Percentiles rank a stretch among this genome's conserved stretches.
phyloP scores from a whole-genome alignment of 1,284 basidiomycete genomes.

The Mycosarcoma mackinlayi region DNA sequence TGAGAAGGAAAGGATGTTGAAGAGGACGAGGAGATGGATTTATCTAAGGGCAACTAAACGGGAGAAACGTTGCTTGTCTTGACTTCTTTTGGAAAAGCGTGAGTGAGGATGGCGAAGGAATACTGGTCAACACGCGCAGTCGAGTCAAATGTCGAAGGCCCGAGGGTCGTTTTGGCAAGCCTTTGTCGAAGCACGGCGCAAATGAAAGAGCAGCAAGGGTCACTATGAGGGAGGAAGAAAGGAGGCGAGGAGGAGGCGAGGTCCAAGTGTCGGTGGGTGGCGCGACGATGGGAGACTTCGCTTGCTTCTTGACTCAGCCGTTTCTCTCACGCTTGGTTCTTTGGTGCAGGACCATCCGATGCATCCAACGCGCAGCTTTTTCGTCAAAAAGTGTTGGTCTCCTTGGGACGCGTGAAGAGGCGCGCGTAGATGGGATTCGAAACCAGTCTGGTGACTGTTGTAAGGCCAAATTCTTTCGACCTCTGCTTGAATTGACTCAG shows the following conservation, averaged over 20 bases:
- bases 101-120: too few species aligned
- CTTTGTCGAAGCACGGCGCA: too few species aligned
- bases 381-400: slow-evolving; percentile 29
- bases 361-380: slow-evolving; percentile 8
- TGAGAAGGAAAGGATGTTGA: not conserved
- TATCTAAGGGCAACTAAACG: too few species aligned
- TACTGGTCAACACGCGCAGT: too few species aligned
- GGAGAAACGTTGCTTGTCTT: too few species aligned
- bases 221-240: slow-evolving; percentile 1
- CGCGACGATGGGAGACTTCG: not conserved
- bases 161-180: not conserved
- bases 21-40: not conserved
- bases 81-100: too few species aligned
- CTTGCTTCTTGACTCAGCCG: slow-evolving; percentile 2
- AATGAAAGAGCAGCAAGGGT: too few species aligned
- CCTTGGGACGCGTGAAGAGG: slow-evolving; percentile 15
- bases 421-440: slow-evolving; percentile 16
- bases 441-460: slow-evolving; percentile 12
- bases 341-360: slow-evolving; percentile 12
- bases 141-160: too few species aligned
- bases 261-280: not conserved
- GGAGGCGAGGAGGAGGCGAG: not conserved
- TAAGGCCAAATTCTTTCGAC: not conserved
- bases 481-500: too few species aligned
- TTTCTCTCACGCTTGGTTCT: too few species aligned